Percentiles rank a stretch among this genome's conserved stretches.
phyloP scores from a whole-genome alignment of 2,329 filamentous ascomycete genomes.

The Claviceps pazoutovae region DNA sequence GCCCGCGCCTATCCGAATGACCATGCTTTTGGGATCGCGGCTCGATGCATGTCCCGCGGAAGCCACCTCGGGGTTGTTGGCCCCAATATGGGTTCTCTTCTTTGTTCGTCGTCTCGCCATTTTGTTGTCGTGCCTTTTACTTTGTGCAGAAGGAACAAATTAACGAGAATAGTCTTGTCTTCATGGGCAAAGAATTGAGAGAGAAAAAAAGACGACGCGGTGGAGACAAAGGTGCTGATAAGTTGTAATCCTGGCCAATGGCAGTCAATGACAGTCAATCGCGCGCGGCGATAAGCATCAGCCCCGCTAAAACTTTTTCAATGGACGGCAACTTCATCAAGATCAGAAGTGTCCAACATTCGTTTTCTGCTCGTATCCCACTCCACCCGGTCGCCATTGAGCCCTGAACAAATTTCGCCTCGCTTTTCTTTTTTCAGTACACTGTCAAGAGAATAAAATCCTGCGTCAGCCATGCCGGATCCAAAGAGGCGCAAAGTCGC shows the following conservation, averaged over 20 bases:
- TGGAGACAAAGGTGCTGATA: slow-evolving; percentile 17
- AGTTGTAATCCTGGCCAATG: slow-evolving; percentile 5
- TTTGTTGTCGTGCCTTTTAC: slow-evolving; percentile 7
- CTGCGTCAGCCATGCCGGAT: slow-evolving; percentile 16
- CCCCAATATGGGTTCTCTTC: slow-evolving; percentile 73
- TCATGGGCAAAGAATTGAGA: slow-evolving; percentile 4
- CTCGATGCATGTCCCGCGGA: slow-evolving; percentile 46
- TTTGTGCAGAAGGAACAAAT: not conserved
- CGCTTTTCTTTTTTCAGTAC: too few relatives aligned
- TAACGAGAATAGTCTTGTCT: not conserved
- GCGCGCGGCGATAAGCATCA: slow-evolving; percentile 6
- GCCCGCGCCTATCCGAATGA: slow-evolving; percentile 89
- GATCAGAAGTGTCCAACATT: not conserved
- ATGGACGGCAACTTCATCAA: not conserved
- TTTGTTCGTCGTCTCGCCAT: slow-evolving; percentile 78
- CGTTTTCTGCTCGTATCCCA: too few relatives aligned
- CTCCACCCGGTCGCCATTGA: not conserved
- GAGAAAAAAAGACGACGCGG: slow-evolving; percentile 21
- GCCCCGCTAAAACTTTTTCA: slow-evolving; percentile 21
- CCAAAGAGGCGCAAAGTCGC: slow-evolving; percentile 29
- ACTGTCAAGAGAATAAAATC: too few relatives aligned
- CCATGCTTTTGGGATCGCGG: slow-evolving; percentile 85
- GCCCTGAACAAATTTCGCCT: not conserved
- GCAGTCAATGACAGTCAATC: not conserved
- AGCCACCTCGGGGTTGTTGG: slow-evolving; percentile 44